phyloP scores from a whole-genome alignment of 257 asterid genomes.

The Petunia axillaris region DNA sequence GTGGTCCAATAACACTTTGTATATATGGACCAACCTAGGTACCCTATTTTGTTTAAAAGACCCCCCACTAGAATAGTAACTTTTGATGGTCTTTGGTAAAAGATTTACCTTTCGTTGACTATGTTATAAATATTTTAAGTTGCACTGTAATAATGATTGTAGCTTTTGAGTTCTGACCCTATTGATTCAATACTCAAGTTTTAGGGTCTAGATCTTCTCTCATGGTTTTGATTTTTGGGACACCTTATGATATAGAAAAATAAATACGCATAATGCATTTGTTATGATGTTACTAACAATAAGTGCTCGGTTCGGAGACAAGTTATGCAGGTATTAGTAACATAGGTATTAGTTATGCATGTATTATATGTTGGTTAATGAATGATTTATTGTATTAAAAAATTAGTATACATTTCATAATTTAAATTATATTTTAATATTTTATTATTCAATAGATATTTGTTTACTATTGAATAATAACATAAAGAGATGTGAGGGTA shows the following conservation, averaged over 20 bases:
- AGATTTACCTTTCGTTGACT: constrained; percentile 19
- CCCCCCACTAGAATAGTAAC: not conserved
- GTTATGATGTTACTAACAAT: too few species aligned
- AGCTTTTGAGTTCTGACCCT: constrained; percentile 16
- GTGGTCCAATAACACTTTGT: constrained; percentile 16
- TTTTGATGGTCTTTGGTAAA: constrained; percentile 13
- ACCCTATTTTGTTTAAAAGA: not conserved
- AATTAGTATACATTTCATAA: too few species aligned
- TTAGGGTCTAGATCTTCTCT: not conserved
- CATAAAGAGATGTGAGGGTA: too few species aligned
- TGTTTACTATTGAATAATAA: too few species aligned
- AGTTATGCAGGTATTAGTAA: too few species aligned
- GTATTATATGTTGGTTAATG: too few species aligned
- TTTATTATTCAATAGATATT: too few species aligned
- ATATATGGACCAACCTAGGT: constrained; percentile 18
- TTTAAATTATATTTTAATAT: too few species aligned
- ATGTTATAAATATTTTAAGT: not conserved
- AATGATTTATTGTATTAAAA: too few species aligned
- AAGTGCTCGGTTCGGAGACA: too few species aligned
- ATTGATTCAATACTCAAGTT: not conserved
- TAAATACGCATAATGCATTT: too few species aligned
- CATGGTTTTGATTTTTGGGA: not conserved
- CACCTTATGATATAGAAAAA: not conserved
- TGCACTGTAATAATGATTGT: constrained; percentile 11
- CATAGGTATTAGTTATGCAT: too few species aligned